phyloP scores from a whole-genome alignment of 306 rosid species.

The Sphenostylis stenocarpa region DNA sequence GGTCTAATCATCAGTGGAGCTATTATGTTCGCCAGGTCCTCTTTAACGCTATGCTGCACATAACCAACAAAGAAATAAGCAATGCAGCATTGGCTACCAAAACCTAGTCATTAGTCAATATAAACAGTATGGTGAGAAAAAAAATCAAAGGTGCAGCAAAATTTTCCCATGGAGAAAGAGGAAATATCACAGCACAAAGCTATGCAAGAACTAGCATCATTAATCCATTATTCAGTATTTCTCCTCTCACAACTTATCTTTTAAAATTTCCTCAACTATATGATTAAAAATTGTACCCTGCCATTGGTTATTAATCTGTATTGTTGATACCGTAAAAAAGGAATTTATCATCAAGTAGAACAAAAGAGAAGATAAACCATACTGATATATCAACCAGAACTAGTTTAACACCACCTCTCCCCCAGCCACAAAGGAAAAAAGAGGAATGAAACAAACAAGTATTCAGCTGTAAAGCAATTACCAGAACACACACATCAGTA shows the following conservation, averaged over 20 bases:
- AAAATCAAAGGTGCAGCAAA: background rate
- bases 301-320: slow-evolving; percentile 5
- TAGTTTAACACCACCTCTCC: slow-evolving; percentile 22
- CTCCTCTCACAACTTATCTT: background rate
- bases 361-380: background rate
- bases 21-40: slow-evolving; percentile 72
- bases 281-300: background rate
- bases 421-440: background rate
- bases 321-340: background rate
- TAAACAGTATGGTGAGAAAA: background rate
- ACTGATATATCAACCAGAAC: background rate
- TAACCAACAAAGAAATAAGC: slow-evolving; percentile 25
- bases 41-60: slow-evolving; percentile 73
- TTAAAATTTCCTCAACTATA: background rate
- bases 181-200: slow-evolving; percentile 1
- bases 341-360: background rate
- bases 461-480: slow-evolving; percentile 36
- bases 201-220: slow-evolving; percentile 19
- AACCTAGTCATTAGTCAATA: slow-evolving; percentile 13
- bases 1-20: slow-evolving; percentile 84
- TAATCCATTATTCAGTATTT: slow-evolving; percentile 5
- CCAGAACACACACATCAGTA: slow-evolving; percentile 84
- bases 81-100: slow-evolving; percentile 22
- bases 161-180: background rate
- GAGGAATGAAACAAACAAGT: background rate